These are phyloP conservation scores for Lasiodiplodia sp. DNA, from an alignment of 2,329 filamentous ascomycete species.

Conservation along the genomic window DNA sequence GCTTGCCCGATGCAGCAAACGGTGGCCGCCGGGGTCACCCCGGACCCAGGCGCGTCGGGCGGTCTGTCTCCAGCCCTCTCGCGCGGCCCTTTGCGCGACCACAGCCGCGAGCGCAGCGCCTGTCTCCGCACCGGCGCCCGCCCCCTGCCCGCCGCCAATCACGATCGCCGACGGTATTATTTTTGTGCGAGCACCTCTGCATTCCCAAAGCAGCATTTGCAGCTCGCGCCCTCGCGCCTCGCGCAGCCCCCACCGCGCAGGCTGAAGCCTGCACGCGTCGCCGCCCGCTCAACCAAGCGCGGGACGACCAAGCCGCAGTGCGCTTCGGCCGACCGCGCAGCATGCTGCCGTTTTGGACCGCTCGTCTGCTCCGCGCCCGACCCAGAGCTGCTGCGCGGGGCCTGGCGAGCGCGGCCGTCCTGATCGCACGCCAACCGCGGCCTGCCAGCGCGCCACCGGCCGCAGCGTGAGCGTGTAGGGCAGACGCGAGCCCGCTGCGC, in stretches of 20 bases:
- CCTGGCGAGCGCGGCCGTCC: neutral
- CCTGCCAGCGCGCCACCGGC: slow-evolving; percentile 15
- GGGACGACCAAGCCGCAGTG: slow-evolving; percentile 11
- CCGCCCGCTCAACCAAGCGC: slow-evolving; percentile 20
- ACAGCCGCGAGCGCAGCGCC: neutral
- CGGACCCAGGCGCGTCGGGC: slow-evolving; percentile 1
- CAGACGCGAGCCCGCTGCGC: slow-evolving; percentile 12
- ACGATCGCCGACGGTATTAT: neutral
- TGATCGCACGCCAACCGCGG: neutral
- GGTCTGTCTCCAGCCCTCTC: neutral
- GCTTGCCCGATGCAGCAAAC: slow-evolving; percentile 5
- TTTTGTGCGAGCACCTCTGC: slow-evolving; percentile 1
- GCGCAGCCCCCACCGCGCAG: slow-evolving; percentile 20
- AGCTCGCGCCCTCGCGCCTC: neutral
- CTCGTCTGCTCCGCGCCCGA: slow-evolving; percentile 12
- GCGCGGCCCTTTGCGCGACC: slow-evolving; percentile 9
- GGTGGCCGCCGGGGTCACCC: neutral
- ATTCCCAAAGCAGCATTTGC: slow-evolving; percentile 2
- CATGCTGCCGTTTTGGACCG: slow-evolving; percentile 29
- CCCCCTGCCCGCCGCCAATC: slow-evolving; percentile 8
- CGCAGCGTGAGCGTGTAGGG: slow-evolving; percentile 11
- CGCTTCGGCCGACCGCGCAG: slow-evolving; percentile 27
- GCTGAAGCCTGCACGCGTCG: slow-evolving; percentile 11
- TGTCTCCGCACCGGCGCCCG: neutral
- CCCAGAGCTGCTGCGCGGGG: slow-evolving; percentile 13